Evolutionary conservation across 2,329 filamentous ascomycete species (phyloP).

Genomic region (Fusarium vanettenii): DNA sequence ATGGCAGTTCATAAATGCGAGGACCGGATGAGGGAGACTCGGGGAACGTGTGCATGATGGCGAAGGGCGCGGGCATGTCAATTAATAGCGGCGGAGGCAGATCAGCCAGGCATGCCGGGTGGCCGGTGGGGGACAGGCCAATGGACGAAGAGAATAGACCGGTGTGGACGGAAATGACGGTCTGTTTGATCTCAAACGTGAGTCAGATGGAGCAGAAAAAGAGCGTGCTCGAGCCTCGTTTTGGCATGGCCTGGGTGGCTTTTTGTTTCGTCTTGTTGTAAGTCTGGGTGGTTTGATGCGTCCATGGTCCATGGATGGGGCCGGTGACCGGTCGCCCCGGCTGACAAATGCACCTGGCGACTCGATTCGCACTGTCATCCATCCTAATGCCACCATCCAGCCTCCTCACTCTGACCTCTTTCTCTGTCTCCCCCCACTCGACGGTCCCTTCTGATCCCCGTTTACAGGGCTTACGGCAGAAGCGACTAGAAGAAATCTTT

Average conservation of each 20-base stretch:
- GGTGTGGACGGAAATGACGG: neutral
- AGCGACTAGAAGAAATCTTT: conserved; percentile 46
- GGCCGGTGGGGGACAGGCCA: neutral
- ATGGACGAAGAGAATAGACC: neutral
- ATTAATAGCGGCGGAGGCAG: conserved; percentile 33
- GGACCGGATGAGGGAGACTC: neutral
- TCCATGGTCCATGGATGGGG: conserved; percentile 8
- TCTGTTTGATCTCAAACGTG: neutral
- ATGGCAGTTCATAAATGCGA: conserved; percentile 2
- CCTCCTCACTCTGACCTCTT: conserved; percentile 11
- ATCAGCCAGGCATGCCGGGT: neutral
- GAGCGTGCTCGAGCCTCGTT: conserved; percentile 18
- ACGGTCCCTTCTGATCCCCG: conserved; percentile 14
- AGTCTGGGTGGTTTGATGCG: conserved; percentile 10
- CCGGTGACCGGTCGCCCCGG: conserved; percentile 26
- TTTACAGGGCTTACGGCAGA: conserved; percentile 27
- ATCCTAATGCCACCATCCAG: conserved; percentile 3
- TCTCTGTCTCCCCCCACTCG: conserved; percentile 17
- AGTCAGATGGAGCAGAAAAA: conserved; percentile 12
- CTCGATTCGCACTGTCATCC: conserved; percentile 33
- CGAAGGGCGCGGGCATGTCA: conserved; percentile 42
- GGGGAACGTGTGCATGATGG: conserved; percentile 24
- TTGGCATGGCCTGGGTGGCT: conserved; percentile 20
- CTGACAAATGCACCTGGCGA: conserved; percentile 42
- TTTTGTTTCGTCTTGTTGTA: conserved; percentile 35